These are phyloP conservation scores for Porphyridium purpureum DNA, from an alignment of 23 red algal genomes.

Conservation along the genomic window DNA sequence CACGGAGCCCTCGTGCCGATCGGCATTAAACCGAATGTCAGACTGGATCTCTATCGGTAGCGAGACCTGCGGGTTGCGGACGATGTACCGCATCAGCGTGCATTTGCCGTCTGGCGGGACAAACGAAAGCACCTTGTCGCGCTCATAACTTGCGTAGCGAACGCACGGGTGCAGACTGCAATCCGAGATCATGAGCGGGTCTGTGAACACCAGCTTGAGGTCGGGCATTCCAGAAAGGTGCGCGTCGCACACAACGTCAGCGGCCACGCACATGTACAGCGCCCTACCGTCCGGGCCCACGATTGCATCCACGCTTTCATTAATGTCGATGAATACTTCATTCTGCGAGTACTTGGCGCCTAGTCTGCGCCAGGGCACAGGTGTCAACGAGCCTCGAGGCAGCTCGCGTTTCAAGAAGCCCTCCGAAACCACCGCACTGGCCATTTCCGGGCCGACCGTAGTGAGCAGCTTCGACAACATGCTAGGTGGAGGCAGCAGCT, in stretches of 20 bases:
- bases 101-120: slow-evolving; percentile 70
- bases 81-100: slow-evolving; percentile 38
- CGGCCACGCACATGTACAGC: slow-evolving; percentile 24
- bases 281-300: slow-evolving; percentile 7
- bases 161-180: slow-evolving; percentile 56
- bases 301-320: slow-evolving; percentile 52
- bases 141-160: slow-evolving; percentile 18
- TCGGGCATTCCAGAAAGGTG: slow-evolving; percentile 66
- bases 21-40: slow-evolving; percentile 15
- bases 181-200: slow-evolving; percentile 28
- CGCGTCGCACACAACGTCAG: slow-evolving; percentile 36
- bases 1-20: neutral
- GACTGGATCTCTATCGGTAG: slow-evolving; percentile 43
- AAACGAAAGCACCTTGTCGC: slow-evolving; percentile 42
- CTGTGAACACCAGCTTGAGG: slow-evolving; percentile 30
- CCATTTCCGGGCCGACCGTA: too few species aligned
- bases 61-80: slow-evolving; percentile 21
- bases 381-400: neutral
- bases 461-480: too few species aligned
- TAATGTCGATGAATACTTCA: slow-evolving; percentile 83
- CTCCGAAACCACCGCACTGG: too few species aligned
- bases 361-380: slow-evolving; percentile 6
- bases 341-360: slow-evolving; percentile 63
- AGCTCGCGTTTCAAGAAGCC: too few species aligned
- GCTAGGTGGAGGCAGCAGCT: slow-evolving; percentile 48